Evolutionary conservation across 208 protist species (phyloP), one percentile per base, ranked within the genome.

Genomic region (Zelonia costaricensis): DNA sequence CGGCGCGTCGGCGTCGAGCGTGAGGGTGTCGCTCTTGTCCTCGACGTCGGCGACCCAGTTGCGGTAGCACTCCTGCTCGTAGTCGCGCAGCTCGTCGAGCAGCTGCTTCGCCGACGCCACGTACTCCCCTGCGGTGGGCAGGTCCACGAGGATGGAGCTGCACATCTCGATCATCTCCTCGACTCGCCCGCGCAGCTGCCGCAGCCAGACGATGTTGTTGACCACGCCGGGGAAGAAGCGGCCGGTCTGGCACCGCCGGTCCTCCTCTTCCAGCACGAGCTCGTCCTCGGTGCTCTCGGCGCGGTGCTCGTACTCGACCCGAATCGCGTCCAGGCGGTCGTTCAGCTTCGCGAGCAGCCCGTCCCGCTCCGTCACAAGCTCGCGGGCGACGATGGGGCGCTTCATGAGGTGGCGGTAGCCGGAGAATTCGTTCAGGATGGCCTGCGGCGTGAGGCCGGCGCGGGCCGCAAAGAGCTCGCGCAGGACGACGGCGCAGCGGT

Each of bases 161-260:
- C 86, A 91, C 77, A 94, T 91, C 9, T 74, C 18, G 28, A 84
- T 76, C 80, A 93, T 93, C 51, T 94, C 78, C 62, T 93, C 81
- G 20, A 93, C 77, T 15, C 76, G 65, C 23, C 83, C 74, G 18
- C 83, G 73, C 8, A 95, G 70, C 76, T 96, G 93, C 22, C 93
- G 86, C 5, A 95, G 77, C 88, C 90, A 97, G 48, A 96, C 86
- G 61, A 96, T 84, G 63, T 90, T 92, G 74, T 97, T 97, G 51
- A 94, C 89, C 13, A 97, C 87, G 31, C 82, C 90, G 1, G 92
- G 92, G 71, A 97, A 87, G 62, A 93, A 94, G 30, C 92, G 86
- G 8, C 92, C 90, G 9, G 92, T 80, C 53, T 97, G 92, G 68
- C 81, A 95, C 33, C 78, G 76, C 10, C 81, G 76, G 70, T 97